These are phyloP conservation scores for Aspergillus felis DNA, from an alignment of 2,329 filamentous ascomycete species.

Conservation along the genomic window DNA sequence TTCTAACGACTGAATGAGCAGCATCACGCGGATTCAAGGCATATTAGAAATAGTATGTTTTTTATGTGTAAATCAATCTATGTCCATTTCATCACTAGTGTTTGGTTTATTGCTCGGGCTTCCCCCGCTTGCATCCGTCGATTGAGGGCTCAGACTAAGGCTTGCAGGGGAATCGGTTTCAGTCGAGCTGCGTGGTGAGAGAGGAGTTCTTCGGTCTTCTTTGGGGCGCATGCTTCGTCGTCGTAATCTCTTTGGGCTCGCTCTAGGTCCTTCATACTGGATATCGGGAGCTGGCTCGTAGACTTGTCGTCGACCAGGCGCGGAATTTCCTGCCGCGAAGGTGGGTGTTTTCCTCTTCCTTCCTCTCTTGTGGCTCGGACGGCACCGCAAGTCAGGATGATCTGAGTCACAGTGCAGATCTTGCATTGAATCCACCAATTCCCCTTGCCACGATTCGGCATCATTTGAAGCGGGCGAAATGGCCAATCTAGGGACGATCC, in stretches of 20 bases:
- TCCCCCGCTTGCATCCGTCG: slow-evolving; percentile 17
- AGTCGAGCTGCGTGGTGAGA: slow-evolving; percentile 12
- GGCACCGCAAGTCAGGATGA: slow-evolving; percentile 7
- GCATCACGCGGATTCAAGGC: no score
- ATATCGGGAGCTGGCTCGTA: slow-evolving; percentile 5
- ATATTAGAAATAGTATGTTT: neutral
- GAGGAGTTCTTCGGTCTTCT: slow-evolving; percentile 9
- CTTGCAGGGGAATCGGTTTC: slow-evolving; percentile 15
- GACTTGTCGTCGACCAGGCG: neutral
- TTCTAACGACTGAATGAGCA: neutral
- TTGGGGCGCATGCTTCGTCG: slow-evolving; percentile 18
- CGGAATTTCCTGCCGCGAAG: slow-evolving; percentile 11
- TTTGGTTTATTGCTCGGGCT: slow-evolving; percentile 11
- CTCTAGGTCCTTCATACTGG: slow-evolving; percentile 7
- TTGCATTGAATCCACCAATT: slow-evolving; percentile 33
- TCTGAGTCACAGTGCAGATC: slow-evolving; percentile 28
- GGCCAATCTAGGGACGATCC: neutral
- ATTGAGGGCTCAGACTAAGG: slow-evolving; percentile 19
- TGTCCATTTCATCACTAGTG: slow-evolving; percentile 31
- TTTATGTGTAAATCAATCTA: slow-evolving; percentile 22
- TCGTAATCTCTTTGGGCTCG: slow-evolving; percentile 25
- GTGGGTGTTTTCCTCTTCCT: slow-evolving; percentile 33
- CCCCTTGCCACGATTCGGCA: slow-evolving; percentile 20
- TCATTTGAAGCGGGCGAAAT: neutral
- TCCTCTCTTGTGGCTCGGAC: slow-evolving; percentile 20